phyloP scores from a whole-genome alignment of 116 monocot genomes.

The Papilionanthe hybrid region DNA sequence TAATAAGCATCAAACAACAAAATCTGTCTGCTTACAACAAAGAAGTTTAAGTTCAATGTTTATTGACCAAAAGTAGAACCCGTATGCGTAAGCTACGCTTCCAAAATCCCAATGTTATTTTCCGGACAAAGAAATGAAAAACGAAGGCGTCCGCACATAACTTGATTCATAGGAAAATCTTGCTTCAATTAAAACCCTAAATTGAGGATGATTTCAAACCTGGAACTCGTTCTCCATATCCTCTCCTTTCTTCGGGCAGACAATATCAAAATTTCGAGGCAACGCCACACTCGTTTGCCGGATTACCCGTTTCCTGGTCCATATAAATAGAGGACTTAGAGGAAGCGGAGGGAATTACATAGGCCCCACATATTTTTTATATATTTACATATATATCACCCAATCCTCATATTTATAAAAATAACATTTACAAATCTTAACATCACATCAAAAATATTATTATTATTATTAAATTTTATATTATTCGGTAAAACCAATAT shows the following conservation, averaged over 20 bases:
- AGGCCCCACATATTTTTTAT: too few relatives aligned
- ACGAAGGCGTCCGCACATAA: neutral
- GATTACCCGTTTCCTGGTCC: too few relatives aligned
- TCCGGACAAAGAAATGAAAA: neutral
- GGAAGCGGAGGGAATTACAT: too few relatives aligned
- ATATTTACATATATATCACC: too few relatives aligned
- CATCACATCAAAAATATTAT: too few relatives aligned
- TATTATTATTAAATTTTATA: too few relatives aligned
- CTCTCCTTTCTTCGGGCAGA: neutral
- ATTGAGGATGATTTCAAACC: neutral
- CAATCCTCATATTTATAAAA: too few relatives aligned
- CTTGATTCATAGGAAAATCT: neutral
- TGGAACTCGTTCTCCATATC: conserved; percentile 10
- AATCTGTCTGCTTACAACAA: neutral
- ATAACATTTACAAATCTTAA: too few relatives aligned
- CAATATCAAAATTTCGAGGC: neutral
- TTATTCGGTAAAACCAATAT: too few relatives aligned
- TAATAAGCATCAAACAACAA: neutral
- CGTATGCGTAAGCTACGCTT: neutral
- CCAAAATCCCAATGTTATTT: neutral
- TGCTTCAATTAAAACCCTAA: neutral
- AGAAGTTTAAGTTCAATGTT: neutral
- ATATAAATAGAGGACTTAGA: too few relatives aligned
- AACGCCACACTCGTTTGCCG: too few relatives aligned
- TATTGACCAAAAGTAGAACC: neutral